Evolutionary conservation across 2,329 filamentous ascomycete genomes (phyloP).

Genomic region (Fusarium newnesense): DNA sequence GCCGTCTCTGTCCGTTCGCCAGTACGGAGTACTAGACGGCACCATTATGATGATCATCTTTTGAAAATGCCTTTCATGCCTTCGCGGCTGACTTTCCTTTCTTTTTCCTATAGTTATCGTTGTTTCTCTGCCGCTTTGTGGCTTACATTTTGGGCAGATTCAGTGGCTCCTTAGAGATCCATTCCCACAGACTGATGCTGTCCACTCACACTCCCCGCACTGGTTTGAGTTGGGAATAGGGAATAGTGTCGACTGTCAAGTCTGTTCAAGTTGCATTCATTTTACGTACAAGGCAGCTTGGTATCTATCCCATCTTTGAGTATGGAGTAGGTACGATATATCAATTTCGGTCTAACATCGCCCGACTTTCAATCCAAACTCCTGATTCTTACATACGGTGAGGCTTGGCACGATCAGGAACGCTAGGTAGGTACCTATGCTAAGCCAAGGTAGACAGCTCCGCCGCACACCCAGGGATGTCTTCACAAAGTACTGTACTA

Average conservation of each 20-base stretch:
- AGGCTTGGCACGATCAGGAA: conserved; percentile 14
- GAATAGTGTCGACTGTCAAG: conserved; percentile 2
- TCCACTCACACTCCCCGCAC: conserved; percentile 29
- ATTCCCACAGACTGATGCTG: conserved; percentile 32
- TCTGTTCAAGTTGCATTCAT: conserved; percentile 8
- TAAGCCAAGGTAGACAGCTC: background rate
- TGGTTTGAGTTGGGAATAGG: conserved; percentile 1
- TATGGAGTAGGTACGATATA: background rate
- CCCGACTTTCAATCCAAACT: background rate
- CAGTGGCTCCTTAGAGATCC: conserved; percentile 26
- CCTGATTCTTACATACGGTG: background rate
- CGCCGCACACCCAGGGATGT: background rate
- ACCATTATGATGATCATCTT: background rate
- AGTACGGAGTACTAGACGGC: background rate
- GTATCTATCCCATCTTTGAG: background rate
- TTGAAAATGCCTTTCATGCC: background rate
- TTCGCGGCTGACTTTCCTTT: background rate
- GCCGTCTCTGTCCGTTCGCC: background rate
- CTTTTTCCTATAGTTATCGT: conserved; percentile 7
- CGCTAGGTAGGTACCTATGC: background rate
- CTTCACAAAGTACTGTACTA: background rate
- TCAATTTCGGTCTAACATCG: conserved; percentile 8
- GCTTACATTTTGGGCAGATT: conserved; percentile 20
- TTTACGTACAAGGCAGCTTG: conserved; percentile 16
- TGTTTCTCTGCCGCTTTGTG: conserved; percentile 19